phyloP scores from a whole-genome alignment of 306 rosid species.

The Ormosia emarginata region DNA sequence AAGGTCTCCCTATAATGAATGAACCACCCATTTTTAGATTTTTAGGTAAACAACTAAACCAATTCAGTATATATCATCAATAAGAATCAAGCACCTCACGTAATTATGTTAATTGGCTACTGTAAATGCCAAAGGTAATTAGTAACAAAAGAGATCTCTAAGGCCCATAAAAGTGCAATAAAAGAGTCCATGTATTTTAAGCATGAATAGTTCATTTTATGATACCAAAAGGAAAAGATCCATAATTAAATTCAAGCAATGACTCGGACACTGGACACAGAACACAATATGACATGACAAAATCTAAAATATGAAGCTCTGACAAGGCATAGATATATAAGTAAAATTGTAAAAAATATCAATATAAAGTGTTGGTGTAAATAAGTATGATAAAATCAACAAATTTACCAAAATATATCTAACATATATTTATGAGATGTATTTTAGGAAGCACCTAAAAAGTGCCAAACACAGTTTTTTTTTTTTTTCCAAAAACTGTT shows the following conservation, averaged over 20 bases:
- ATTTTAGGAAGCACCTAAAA: neutral
- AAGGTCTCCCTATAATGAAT: slow-evolving; percentile 19
- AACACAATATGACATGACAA: neutral
- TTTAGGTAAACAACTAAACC: slow-evolving; percentile 2
- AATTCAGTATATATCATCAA: slow-evolving; percentile 7
- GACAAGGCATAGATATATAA: neutral
- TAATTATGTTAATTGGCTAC: neutral
- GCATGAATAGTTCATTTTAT: neutral
- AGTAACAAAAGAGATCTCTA: neutral
- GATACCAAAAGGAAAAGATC: neutral
- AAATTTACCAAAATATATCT: neutral
- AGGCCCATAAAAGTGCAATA: neutral
- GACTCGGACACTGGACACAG: neutral
- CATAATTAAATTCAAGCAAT: neutral
- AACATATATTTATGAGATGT: neutral
- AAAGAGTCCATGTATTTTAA: neutral
- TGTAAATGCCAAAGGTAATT: neutral
- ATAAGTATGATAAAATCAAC: neutral
- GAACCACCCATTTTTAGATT: slow-evolving; percentile 12
- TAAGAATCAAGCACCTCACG: slow-evolving; percentile 11
- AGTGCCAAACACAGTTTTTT: neutral
- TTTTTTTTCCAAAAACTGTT: neutral
- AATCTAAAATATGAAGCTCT: neutral
- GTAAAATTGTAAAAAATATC: neutral
- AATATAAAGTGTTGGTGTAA: neutral